Evolutionary conservation across 768 basidiomycete genomes (phyloP).

Genomic region (Neoboletus brunneissimus): DNA sequence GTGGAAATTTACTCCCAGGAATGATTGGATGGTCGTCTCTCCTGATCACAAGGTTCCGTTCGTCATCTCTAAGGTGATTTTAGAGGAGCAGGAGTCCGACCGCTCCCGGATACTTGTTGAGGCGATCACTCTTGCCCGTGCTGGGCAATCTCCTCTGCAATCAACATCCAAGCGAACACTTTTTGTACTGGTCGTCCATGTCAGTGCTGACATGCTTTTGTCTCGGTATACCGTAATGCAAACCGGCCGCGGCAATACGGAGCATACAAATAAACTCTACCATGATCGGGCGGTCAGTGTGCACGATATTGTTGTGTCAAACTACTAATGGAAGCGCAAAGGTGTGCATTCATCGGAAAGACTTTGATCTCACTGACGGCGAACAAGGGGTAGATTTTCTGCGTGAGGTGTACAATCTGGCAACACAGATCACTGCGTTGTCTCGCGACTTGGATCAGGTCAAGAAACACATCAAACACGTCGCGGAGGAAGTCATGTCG

Average conservation of each 20-base stretch:
- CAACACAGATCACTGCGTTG: not conserved
- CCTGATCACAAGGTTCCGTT: constrained; percentile 1
- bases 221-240: not conserved
- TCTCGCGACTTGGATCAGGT: not conserved
- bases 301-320: not conserved
- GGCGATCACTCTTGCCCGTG: not conserved
- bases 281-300: not conserved
- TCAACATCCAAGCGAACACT: not conserved
- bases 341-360: not conserved
- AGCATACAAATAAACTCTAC: not conserved
- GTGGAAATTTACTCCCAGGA: no score
- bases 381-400: constrained; percentile 1
- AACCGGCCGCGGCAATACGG: not conserved
- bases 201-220: not conserved
- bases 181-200: not conserved
- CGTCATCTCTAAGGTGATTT: constrained; percentile 11
- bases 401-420: constrained; percentile 13
- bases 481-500: not conserved
- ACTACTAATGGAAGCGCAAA: not conserved
- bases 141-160: not conserved
- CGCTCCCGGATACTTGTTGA: constrained; percentile 11
- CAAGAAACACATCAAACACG: not conserved
- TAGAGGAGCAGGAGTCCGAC: not conserved
- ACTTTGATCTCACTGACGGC: not conserved
- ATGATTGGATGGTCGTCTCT: not conserved